Evolutionary conservation across 73 alveolate genomes (phyloP).

Genomic region (Blepharisma stoltei): DNA sequence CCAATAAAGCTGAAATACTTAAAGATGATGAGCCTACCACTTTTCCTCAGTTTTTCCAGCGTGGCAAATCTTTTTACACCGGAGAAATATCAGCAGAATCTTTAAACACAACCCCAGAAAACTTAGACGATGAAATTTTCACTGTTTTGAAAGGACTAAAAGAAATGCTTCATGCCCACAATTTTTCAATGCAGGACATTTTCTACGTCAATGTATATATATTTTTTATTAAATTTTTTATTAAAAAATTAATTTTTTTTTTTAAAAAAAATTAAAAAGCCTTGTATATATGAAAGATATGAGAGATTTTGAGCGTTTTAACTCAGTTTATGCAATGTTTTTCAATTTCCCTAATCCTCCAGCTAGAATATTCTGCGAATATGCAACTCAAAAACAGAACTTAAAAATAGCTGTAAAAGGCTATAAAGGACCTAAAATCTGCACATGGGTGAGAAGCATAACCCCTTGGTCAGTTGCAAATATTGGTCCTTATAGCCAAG

Average conservation of each 20-base stretch:
- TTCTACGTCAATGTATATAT: constrained; percentile 36
- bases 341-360: constrained; percentile 61
- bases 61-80: neutral
- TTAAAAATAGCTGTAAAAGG: constrained; percentile 15
- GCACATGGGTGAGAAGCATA: constrained; percentile 53
- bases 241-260: no score
- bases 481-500: constrained; percentile 68
- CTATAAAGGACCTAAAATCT: neutral
- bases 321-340: constrained; percentile 42
- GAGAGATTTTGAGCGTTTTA: constrained; percentile 38
- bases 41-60: neutral
- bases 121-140: constrained; percentile 33
- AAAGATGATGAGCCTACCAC: constrained; percentile 39
- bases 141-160: neutral
- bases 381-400: constrained; percentile 13
- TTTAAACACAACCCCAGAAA: neutral
- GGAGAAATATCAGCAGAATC: constrained; percentile 16
- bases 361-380: constrained; percentile 53
- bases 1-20: neutral
- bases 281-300: constrained; percentile 42
- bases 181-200: constrained; percentile 11
- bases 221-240: no score
- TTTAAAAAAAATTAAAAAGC: no score
- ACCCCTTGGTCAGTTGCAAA: constrained; percentile 69
- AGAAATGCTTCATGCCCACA: constrained; percentile 28